Conservation (phyloP, 306 rosid genomes). For the Rosa rugosa region DNA sequence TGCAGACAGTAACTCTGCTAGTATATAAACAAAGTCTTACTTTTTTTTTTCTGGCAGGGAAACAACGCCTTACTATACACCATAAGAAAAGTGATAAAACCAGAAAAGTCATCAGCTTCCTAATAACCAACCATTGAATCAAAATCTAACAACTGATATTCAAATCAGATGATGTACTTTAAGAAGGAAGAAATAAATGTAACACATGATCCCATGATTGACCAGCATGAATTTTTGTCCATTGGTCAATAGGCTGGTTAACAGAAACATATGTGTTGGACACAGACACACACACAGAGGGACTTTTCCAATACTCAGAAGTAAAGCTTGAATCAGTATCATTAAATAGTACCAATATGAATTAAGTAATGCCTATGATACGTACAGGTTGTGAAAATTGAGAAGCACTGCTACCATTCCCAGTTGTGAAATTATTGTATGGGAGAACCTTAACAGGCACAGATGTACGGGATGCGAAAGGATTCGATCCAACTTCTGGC, state of each 20-base stretch:
- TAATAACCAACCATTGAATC: neutral
- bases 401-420: conserved; percentile 62
- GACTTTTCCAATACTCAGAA: neutral
- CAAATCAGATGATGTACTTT: neutral
- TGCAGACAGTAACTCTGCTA: neutral
- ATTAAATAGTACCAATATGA: neutral
- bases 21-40: neutral
- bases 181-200: neutral
- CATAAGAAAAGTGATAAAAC: neutral
- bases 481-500: conserved; percentile 53
- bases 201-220: neutral
- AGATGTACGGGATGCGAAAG: conserved; percentile 53
- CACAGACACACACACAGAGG: neutral
- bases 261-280: neutral
- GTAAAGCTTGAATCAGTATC: neutral
- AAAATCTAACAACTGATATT: neutral
- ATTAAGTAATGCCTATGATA: neutral
- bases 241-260: neutral
- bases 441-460: conserved; percentile 64
- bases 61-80: neutral
- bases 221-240: neutral
- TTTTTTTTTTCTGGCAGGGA: neutral
- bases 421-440: conserved; percentile 53
- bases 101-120: neutral
- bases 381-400: conserved; percentile 80